Evolutionary conservation across 2,329 filamentous ascomycete species (phyloP).

Genomic region (Sporothrix schenckii): DNA sequence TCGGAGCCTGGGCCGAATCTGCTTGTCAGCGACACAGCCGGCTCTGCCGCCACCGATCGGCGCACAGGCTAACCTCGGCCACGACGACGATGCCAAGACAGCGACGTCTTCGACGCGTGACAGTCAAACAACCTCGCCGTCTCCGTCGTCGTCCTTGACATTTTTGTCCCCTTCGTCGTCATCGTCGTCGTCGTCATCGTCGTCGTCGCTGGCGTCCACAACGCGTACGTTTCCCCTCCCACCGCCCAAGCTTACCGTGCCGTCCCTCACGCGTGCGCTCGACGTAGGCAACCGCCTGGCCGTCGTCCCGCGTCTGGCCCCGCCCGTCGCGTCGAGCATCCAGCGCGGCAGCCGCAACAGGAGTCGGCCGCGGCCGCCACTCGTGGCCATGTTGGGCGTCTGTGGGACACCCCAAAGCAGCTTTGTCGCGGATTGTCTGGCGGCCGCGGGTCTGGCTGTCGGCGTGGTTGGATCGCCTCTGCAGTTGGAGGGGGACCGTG

Average conservation of each 20-base stretch:
- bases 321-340: background rate
- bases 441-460: conserved; percentile 27
- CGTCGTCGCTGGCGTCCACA: background rate
- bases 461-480: conserved; percentile 23
- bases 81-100: background rate
- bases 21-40: conserved; percentile 20
- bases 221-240: background rate
- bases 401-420: background rate
- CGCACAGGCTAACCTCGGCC: background rate
- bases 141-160: background rate
- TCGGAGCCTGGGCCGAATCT: conserved; percentile 7
- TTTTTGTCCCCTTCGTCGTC: background rate
- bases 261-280: background rate
- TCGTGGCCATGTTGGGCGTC: background rate
- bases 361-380: background rate
- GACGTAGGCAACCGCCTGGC: no score
- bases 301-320: background rate
- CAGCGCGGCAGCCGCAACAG: background rate
- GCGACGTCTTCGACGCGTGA: background rate
- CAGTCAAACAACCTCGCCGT: background rate
- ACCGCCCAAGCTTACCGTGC: background rate
- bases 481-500: background rate
- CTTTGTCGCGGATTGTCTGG: conserved; percentile 2
- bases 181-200: background rate
- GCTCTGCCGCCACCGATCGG: conserved; percentile 15